Evolutionary conservation across 306 rosid genomes (phyloP).

Genomic region (Macrotyloma uniflorum): DNA sequence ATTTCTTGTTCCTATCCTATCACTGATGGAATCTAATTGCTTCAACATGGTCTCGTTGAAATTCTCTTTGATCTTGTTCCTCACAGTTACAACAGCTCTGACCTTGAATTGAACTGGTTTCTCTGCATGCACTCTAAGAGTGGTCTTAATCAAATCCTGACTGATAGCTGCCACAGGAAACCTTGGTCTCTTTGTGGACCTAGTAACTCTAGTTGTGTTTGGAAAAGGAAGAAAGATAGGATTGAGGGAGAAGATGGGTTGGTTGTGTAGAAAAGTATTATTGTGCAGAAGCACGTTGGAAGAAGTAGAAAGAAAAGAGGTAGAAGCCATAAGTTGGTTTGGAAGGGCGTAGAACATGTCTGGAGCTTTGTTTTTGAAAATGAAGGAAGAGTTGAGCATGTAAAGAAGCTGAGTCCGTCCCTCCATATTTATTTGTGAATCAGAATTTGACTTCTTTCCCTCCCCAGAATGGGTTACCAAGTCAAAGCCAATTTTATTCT

Average conservation of each 20-base stretch:
- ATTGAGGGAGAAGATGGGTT: slow-evolving; percentile 26
- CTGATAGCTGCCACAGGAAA: slow-evolving; percentile 72
- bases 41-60: slow-evolving; percentile 62
- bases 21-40: slow-evolving; percentile 69
- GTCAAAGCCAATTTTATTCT: no score
- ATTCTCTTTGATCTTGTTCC: slow-evolving; percentile 77
- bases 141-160: slow-evolving; percentile 60
- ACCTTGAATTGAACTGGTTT: slow-evolving; percentile 74
- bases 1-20: slow-evolving; percentile 65
- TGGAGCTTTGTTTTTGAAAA: no score
- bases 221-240: slow-evolving; percentile 46
- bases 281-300: slow-evolving; percentile 42
- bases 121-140: slow-evolving; percentile 43
- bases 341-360: slow-evolving; percentile 55
- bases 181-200: slow-evolving; percentile 47
- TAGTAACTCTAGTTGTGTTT: slow-evolving; percentile 41
- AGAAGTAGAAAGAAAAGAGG: slow-evolving; percentile 27
- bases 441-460: no score
- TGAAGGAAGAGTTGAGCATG: background rate
- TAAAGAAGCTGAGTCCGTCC: no score
- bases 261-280: slow-evolving; percentile 19
- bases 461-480: no score
- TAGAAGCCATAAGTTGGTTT: slow-evolving; percentile 57
- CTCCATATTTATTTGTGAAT: no score
- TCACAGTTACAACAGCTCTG: slow-evolving; percentile 81